These are phyloP conservation scores for Colletotrichum liriopes DNA, from an alignment of 2,329 filamentous ascomycete genomes.

Conservation along the genomic window DNA sequence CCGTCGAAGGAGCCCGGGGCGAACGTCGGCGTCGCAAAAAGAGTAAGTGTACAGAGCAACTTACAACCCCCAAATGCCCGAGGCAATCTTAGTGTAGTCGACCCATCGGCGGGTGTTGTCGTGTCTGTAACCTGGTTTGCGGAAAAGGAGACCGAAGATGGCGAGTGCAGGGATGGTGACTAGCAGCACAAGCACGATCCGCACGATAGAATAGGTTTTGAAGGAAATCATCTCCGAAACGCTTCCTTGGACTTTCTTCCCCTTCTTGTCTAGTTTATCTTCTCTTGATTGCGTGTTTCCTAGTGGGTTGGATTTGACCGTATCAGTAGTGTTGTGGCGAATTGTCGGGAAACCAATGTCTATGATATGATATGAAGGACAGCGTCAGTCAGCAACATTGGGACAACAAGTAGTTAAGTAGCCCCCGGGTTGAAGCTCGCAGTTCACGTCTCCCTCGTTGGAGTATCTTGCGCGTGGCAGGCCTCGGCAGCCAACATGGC, in stretches of 20 bases:
- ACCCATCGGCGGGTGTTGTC: slow-evolving; percentile 32
- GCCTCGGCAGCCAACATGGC: too few species aligned
- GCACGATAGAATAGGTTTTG: neutral
- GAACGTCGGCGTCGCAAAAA: too few species aligned
- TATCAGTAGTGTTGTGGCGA: neutral
- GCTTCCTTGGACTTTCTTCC: neutral
- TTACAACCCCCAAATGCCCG: slow-evolving; percentile 5
- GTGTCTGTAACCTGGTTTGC: slow-evolving; percentile 16
- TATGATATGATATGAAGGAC: neutral
- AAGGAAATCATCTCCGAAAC: neutral
- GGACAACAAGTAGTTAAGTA: neutral
- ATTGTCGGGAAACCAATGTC: neutral
- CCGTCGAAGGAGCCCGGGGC: too few species aligned
- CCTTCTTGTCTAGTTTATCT: neutral
- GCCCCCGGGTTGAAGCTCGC: neutral
- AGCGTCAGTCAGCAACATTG: neutral
- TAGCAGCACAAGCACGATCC: neutral
- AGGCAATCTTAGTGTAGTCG: slow-evolving; percentile 3
- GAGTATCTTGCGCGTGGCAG: too few species aligned
- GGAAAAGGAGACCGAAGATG: slow-evolving; percentile 2
- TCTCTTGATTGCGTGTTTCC: neutral
- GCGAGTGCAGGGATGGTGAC: neutral
- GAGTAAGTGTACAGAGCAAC: neutral
- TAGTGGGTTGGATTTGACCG: neutral
- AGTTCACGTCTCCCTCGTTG: neutral